Base-by-base conservation (phyloP, 2,329 filamentous ascomycete species). In the Verticillium isaacii region DNA sequence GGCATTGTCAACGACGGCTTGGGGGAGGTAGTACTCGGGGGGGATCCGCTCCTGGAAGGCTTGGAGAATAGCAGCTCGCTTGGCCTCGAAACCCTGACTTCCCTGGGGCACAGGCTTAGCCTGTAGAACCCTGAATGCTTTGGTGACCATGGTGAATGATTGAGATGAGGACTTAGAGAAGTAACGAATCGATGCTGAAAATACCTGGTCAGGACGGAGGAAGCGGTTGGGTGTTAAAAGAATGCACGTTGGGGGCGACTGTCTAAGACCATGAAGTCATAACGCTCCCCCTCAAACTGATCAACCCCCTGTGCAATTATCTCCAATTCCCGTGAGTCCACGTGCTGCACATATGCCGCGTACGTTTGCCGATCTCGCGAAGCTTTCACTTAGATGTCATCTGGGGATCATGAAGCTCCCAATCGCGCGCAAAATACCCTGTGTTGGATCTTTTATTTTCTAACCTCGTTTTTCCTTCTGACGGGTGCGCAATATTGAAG, bases 11-110 rank as follows among this genome's bases (percentile, higher is more conserved):
- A 73, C 65, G 39, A 71, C 36, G 2, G 65, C 54, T 9, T 65
- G 56, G 1, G 75, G 69, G 1, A 78, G 69, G 14, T 65, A 68
- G 25, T 73, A 64, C 5, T 65, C 62, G 1, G 52, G 37, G 1
- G 77, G 76, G 1, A 78, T 71, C 55, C 69, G 71, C 37, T 67
- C 61, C 5, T 68, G 67, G 32, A 78, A 74, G 1, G 69, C 67
- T 29, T 71, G 61, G 3, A 74, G 67, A 15, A 76, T 66, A 1
- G 61, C 37, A 7, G 62, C 60, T 5, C 69, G 67, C 15, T 61
- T 61, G 0, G 45, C 50, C 37, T 74, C 71, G n/a, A 68, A 74
- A 2, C 66, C 68, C 0, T 64, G 52, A 1, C 69, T 68, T 2
- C 72, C 72, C 45, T 36, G 29, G 25, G 32, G 55, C 1, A 56